phyloP scores from a whole-genome alignment of 768 basidiomycete genomes.

The Jaapia argillacea region DNA sequence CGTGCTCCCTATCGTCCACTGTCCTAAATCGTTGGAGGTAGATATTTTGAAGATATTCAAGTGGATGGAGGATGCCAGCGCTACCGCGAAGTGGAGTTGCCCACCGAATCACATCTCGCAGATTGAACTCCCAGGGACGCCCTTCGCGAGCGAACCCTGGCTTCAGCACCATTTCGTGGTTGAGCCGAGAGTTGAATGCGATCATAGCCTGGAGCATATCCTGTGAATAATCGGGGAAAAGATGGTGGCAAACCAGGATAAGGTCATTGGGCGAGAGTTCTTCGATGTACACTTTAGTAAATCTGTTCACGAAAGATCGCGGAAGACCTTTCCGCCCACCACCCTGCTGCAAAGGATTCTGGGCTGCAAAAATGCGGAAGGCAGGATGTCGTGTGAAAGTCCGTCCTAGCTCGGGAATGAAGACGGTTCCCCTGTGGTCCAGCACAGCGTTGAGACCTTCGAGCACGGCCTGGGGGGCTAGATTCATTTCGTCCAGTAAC shows the following conservation, averaged over 20 bases:
- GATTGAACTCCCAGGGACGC: constrained; percentile 96
- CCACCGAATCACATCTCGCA: constrained; percentile 92
- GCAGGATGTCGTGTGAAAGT: constrained; percentile 81
- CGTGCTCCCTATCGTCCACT: constrained; percentile 47
- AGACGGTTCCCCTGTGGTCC: constrained; percentile 92
- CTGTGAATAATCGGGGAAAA: constrained; percentile 54
- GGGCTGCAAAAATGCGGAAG: constrained; percentile 97
- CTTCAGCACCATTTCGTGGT: constrained; percentile 52
- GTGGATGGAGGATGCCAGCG: constrained; percentile 35
- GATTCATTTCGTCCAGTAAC: constrained; percentile 97
- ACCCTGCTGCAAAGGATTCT: constrained; percentile 93
- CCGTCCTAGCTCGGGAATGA: constrained; percentile 88
- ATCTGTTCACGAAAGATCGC: constrained; percentile 94
- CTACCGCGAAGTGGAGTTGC: constrained; percentile 38
- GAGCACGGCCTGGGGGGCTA: constrained; percentile 92
- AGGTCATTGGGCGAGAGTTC: constrained; percentile 76
- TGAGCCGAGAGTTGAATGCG: constrained; percentile 63
- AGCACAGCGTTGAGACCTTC: constrained; percentile 95
- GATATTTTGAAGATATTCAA: constrained; percentile 54
- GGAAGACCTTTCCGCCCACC: constrained; percentile 96
- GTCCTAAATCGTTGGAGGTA: constrained; percentile 87
- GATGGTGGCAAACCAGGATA: constrained; percentile 61
- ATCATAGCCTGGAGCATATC: constrained; percentile 67
- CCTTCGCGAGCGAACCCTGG: constrained; percentile 70
- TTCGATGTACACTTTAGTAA: constrained; percentile 94